Evolutionary conservation across 352 stramenopile species (phyloP), one percentile per base, ranked within the genome.

Genomic region (Phytophthora syringae): DNA sequence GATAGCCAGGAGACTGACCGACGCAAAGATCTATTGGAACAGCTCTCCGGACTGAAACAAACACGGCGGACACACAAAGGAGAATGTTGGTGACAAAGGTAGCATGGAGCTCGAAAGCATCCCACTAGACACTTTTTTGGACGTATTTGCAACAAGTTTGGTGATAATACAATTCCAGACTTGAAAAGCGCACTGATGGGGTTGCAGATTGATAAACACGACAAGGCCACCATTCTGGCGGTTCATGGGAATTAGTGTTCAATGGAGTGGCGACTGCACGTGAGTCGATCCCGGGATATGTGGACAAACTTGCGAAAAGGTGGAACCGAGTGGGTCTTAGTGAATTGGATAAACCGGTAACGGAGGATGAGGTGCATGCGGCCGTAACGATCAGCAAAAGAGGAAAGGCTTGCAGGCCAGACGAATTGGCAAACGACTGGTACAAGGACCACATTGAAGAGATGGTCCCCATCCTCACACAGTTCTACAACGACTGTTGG

Each of bases 401-500:
- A 1, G 54, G 30, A 2, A 62, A 54, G 13, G 54, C 54, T 2
- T 53, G 54, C 11, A 18, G 43, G 0, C 42, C 30, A 5, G 54
- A 62, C n/a, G 30, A 37, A 0, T 15, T 62, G 5, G n/a, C 15
- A 0, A 49, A 45, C 21, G 18, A 54, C n/a, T 63, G 30, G 21
- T 62, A 62, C 20, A 7, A 15, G 1, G 43, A 59, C 9, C 1
- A 28, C 2, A 1, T n/a, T n/a, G n/a, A n/a, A n/a, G n/a, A n/a
- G n/a, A n/a, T 55, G 24, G 27, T 50, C 1, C 56, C 36, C 0
- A 24, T 52, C 0, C 15, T 64, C 3, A 52, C 47, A 3, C 39
- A 7, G 5, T 0, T 64, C 3, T 51, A 44, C n/a, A 56, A 64
- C n/a, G n/a, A n/a, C n/a, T 22, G 42, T 39, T 5, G 50, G 45